Evolutionary conservation across 1,284 basidiomycete species (phyloP), one percentile per base, ranked within the genome.

Genomic region (Somion occarium): DNA sequence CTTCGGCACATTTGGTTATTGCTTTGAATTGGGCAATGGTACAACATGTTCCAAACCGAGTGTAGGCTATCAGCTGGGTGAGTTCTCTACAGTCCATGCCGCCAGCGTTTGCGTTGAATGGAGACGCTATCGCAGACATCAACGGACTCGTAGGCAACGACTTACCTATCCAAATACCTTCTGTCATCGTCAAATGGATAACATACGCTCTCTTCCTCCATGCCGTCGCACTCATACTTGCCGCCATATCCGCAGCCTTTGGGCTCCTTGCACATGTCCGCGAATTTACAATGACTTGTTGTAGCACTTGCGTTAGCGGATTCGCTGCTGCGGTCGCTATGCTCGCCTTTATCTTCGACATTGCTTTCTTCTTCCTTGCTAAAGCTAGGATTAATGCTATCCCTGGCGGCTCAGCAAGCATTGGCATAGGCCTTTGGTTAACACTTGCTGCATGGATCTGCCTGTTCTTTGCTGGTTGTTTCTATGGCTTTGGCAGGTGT

Each of bases 191-290:
- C 55, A 93, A 93, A 73, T 94, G 91, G 86, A 72, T 95, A 61
- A 96, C 93, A 12, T 93, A 93, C 61, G 84, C 83, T 19, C 82
- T 96, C 56, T 83, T 94, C 54, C 76, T 94, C n/a, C 92, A 95
- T 64, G 80, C 93, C 57, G 83, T 91, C 50, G 92, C 88, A 13
- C 80, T 95, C 52, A 78, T 69, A 26, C 75, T 85, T 30, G 80
- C 90, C 5, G 87, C 76, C n/a, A 70, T 79, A 19, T 82, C 89
- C 1, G 76, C 89, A 12, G 46, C 93, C 27, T 88, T 93, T 57
- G 90, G 90, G 44, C 76, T 93, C 22, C 76, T 94, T 26, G 91
- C 91, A 3, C 89, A 93, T 61, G 76, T 94, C 54, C 83, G 89
- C 7, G 88, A 91, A 64, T 83, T 93, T 75, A 80, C 86, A 56